Evolutionary conservation across 805 yeast genomes (phyloP).

Genomic region (Candida michaelii): DNA sequence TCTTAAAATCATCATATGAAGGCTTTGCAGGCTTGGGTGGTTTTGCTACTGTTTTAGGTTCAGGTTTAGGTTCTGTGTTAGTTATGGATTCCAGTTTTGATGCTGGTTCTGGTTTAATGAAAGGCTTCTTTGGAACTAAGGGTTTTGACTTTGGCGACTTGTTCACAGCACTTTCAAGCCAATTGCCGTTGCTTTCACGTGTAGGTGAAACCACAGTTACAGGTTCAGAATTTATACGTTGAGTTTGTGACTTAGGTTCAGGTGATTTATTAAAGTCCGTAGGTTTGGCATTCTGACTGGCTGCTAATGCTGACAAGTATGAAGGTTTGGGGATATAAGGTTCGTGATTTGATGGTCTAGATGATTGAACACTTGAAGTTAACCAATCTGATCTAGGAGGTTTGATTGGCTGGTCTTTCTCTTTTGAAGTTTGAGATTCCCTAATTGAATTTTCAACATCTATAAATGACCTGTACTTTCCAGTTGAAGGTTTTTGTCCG

Average conservation of each 20-base stretch:
- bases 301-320: slow-evolving; percentile 11
- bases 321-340: slow-evolving; percentile 14
- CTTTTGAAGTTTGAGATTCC: not conserved
- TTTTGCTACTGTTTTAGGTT: not conserved
- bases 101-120: too few species aligned
- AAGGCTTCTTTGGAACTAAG: slow-evolving; percentile 3
- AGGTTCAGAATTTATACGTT: not conserved
- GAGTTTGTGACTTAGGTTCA: not conserved
- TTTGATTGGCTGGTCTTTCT: slow-evolving; percentile 11
- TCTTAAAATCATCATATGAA: slow-evolving; percentile 2
- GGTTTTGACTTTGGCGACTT: slow-evolving; percentile 6
- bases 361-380: slow-evolving; percentile 8
- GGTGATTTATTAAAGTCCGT: not conserved
- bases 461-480: slow-evolving; percentile 19
- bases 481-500: not conserved
- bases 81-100: too few species aligned
- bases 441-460: slow-evolving; percentile 23
- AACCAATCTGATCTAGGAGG: slow-evolving; percentile 17
- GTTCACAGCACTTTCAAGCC: slow-evolving; percentile 15
- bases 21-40: not conserved
- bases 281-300: slow-evolving; percentile 13
- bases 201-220: slow-evolving; percentile 7
- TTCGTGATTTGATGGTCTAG: slow-evolving; percentile 3
- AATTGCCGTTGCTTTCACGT: slow-evolving; percentile 5
- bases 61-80: too few species aligned